Conservation (phyloP, 2,329 filamentous ascomycete species). For the Elsinoe necatrix region DNA sequence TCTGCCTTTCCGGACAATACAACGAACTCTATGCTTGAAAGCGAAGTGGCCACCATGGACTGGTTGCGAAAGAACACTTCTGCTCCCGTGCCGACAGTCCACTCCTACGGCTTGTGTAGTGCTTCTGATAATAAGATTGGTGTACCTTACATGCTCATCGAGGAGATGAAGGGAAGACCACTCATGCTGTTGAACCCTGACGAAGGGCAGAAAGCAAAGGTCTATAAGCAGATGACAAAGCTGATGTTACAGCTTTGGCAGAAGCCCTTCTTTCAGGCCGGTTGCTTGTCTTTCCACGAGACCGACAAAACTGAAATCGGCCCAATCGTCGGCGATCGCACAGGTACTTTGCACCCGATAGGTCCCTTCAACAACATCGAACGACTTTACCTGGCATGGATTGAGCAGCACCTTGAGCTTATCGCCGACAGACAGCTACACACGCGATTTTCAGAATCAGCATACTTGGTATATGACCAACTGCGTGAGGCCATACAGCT, state of each 20-base stretch:
- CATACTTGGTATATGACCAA: not conserved
- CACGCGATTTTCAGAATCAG: conserved; percentile 31
- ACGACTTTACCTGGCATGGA: not conserved
- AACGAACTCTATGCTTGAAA: not conserved
- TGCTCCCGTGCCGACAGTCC: not conserved
- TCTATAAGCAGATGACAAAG: not conserved
- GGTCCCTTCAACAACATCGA: not conserved
- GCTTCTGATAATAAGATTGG: not conserved
- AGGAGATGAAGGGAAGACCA: not conserved
- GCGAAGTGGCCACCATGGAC: not conserved
- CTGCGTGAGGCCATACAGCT: not conserved
- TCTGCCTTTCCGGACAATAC: not conserved
- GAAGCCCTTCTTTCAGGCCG: not conserved
- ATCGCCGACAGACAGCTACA: conserved; percentile 20
- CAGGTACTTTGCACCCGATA: not conserved
- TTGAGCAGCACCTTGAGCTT: not conserved
- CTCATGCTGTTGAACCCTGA: not conserved
- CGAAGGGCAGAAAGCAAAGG: not conserved
- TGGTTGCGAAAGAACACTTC: not conserved
- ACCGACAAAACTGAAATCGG: not conserved
- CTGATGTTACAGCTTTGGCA: not conserved
- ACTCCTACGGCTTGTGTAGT: not conserved
- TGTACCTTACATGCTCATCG: not conserved
- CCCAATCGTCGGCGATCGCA: conserved; percentile 2
- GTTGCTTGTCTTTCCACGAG: not conserved